Evolutionary conservation across 2,329 filamentous ascomycete species (phyloP).

Genomic region (Xylaria sp.): DNA sequence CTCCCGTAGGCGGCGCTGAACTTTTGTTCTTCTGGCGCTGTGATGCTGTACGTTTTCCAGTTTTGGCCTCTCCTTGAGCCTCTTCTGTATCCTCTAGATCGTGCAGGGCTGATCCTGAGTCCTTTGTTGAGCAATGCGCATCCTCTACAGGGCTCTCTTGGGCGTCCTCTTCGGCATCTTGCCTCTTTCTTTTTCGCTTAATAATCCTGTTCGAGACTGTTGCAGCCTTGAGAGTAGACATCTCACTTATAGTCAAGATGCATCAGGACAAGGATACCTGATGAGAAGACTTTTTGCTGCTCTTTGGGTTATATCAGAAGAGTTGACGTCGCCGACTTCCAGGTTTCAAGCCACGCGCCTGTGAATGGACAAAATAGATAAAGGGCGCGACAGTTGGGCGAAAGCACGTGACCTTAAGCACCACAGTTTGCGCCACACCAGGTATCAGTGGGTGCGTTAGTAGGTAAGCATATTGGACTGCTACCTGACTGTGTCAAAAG

Average conservation of each 20-base stretch:
- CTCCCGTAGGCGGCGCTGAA: slow-evolving; percentile 13
- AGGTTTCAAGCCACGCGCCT: slow-evolving; percentile 12
- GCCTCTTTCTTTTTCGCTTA: slow-evolving; percentile 44
- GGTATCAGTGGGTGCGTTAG: not conserved
- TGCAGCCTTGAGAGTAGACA: slow-evolving; percentile 51
- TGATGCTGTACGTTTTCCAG: slow-evolving; percentile 1
- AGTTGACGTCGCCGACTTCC: slow-evolving; percentile 17
- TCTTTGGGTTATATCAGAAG: not conserved
- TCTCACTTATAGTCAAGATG: slow-evolving; percentile 37
- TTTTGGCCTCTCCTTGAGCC: slow-evolving; percentile 4
- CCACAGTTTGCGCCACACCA: not conserved
- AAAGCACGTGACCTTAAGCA: slow-evolving; percentile 14
- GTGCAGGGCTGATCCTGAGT: not conserved
- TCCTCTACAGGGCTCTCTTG: slow-evolving; percentile 5
- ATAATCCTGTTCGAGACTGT: slow-evolving; percentile 47
- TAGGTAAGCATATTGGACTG: not conserved
- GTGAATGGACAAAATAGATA: not conserved
- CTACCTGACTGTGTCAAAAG: no score
- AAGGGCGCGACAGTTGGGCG: slow-evolving; percentile 21
- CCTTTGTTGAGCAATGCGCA: slow-evolving; percentile 4
- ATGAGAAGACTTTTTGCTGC: not conserved
- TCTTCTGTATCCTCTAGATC: not conserved
- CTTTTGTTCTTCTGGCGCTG: slow-evolving; percentile 28
- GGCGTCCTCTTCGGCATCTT: slow-evolving; percentile 29
- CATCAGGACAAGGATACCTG: slow-evolving; percentile 21